phyloP scores from a whole-genome alignment of 345 rosid species.

The Xanthoceras sorbifolium region DNA sequence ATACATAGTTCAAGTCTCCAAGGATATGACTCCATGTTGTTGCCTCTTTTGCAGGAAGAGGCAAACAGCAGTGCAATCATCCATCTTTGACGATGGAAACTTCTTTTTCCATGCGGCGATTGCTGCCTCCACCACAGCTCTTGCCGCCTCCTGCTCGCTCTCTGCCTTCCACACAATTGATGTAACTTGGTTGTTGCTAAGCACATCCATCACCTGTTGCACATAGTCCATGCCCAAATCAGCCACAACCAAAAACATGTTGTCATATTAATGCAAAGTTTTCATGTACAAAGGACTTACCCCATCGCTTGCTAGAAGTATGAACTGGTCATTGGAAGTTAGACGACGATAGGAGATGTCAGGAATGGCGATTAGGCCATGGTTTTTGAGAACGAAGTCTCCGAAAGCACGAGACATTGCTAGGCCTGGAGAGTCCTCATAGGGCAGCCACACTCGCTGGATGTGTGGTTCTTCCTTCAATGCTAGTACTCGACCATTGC shows the following conservation, averaged over 20 bases:
- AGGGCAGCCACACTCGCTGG: slow-evolving; percentile 85
- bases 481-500: slow-evolving; percentile 73
- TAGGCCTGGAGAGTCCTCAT: slow-evolving; percentile 76
- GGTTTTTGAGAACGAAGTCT: slow-evolving; percentile 65
- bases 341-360: slow-evolving; percentile 60
- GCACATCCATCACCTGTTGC: slow-evolving; percentile 78
- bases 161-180: slow-evolving; percentile 48
- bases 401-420: slow-evolving; percentile 98
- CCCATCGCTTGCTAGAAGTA: slow-evolving; percentile 87
- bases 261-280: not conserved
- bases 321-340: slow-evolving; percentile 52
- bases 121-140: slow-evolving; percentile 69
- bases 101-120: slow-evolving; percentile 57
- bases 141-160: slow-evolving; percentile 48
- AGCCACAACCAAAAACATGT: not conserved
- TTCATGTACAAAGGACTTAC: slow-evolving; percentile 31
- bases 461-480: slow-evolving; percentile 73
- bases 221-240: not conserved
- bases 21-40: not conserved
- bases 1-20: not conserved
- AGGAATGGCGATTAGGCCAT: slow-evolving; percentile 75
- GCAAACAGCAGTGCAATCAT: slow-evolving; percentile 71
- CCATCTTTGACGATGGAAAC: slow-evolving; percentile 59
- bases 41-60: slow-evolving; percentile 48
- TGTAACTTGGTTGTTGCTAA: slow-evolving; percentile 61